Evolutionary conservation across 108 stramenopile genomes (phyloP), one percentile per base, ranked within the genome.

Genomic region (Ochromonas danica): DNA sequence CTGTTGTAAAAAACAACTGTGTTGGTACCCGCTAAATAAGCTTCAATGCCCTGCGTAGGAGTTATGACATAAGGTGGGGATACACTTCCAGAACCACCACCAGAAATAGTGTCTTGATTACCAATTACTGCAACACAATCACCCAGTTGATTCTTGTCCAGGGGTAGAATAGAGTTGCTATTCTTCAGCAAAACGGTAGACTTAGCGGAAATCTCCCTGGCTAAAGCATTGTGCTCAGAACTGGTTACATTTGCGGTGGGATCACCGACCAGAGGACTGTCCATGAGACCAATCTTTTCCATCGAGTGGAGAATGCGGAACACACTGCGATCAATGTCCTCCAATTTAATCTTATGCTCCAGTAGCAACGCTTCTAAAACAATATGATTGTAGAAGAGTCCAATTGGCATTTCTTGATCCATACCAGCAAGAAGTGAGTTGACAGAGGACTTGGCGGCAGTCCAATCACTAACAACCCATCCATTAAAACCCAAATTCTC

Each of bases 401-500:
- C 86, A 31, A 85, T 84, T 0, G 92, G 92, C 92, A 92, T 92
- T 83, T 92, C 90, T 36, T 89, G 81, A 79, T 92, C 91, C 78
- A 91, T 62, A 30, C 90, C 90, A 10, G 88, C 89, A 17, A 51
- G 30, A 2, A 91, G 77, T 39, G 83, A 84, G 33, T 63, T 36
- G 3, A 71, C 78, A 28, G 74, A 70, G 0, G 88, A 80, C 72
- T 89, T 85, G 36, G 87, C 84, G 0, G 92, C 92, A 28, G 85
- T 86, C 92, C 92, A 92, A 77, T 92, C 92, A 17, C 89, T 88
- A 71, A 91, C 81, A 0, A 90, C 85, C 0, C 89, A 84, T 0
- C 90, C 92, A 1, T 86, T 42, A 77, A 81, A 92, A 0, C 87
- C 83, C 89, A 87, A 88, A 62, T 87, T 85, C 6, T 84, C 81